Base-by-base conservation (phyloP, 441 rosid species). In the Aleurites moluccanus region DNA sequence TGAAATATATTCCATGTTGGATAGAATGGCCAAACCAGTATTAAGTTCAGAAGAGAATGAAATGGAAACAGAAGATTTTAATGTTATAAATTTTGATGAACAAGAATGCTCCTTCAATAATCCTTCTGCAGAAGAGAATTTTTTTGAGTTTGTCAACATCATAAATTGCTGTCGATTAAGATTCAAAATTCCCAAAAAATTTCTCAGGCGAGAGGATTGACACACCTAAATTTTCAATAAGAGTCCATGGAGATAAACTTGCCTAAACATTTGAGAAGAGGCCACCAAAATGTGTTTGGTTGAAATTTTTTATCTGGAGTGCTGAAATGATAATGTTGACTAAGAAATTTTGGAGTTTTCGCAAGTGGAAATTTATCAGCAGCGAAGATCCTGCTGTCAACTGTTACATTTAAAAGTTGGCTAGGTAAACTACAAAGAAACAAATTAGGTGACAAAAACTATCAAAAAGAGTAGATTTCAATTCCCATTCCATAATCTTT, bases 1-100 rank as follows among this genome's bases (percentile, higher is more conserved):
- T 71, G 86, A 83, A 47, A 84, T 20, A 64, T 21, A 9, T 10
- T 64, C 69, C 69, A 64, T 35, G 52, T 16, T 40, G 69, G 33
- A 21, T 21, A 4, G 52, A 21, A 3, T 64, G 52, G 68, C 16
- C 28, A 64, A 42, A 14, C 52, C 68, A 21, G 21, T 64, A 7
- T 21, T 11, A 30, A 20, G 16, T 64, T 64, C 30, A 40, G 52
- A 21, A 42, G 16, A 38, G 47, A 21, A 42, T 64, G 50, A 64
- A 64, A 64, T 42, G 50, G 52, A 64, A n/a, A 64, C 3, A 64
- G 30, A 40, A 64, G 69, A 40, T n/a, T 38, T 52, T 5, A 7
- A 6, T 52, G 56, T 1, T 52, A 6, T 52, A 2, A 52, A 5
- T 52, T 18, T 52, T 20, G 56, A 52, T 52, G 56, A 18, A 52